Evolutionary conservation across 2,329 filamentous ascomycete genomes (phyloP).

Genomic region (Cladosporium phlei): DNA sequence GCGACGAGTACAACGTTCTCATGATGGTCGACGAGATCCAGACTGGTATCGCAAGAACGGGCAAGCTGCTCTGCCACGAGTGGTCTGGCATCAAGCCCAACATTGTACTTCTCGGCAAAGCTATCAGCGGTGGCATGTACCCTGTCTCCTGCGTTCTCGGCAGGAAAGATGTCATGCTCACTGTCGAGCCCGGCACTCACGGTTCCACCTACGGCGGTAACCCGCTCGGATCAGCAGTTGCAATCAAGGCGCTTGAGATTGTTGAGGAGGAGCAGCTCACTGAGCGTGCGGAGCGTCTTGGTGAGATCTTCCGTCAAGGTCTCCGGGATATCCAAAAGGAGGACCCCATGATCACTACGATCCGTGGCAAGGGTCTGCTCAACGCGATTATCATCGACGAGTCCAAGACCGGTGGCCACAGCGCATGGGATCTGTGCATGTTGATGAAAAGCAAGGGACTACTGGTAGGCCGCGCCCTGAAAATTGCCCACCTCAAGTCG

Average conservation of each 20-base stretch:
- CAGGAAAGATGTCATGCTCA: slow-evolving; percentile 87
- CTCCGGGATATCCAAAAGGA: slow-evolving; percentile 61
- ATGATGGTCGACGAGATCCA: slow-evolving; percentile 98
- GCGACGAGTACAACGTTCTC: slow-evolving; percentile 91
- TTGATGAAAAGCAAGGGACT: slow-evolving; percentile 92
- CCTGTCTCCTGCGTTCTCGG: slow-evolving; percentile 92
- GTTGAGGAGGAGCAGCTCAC: slow-evolving; percentile 88
- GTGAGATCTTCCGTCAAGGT: slow-evolving; percentile 76
- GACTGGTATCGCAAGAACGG: slow-evolving; percentile 92
- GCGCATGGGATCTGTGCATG: slow-evolving; percentile 94
- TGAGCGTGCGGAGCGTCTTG: slow-evolving; percentile 73
- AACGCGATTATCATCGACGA: slow-evolving; percentile 98
- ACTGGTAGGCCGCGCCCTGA: slow-evolving; percentile 56
- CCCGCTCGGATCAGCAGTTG: slow-evolving; percentile 89
- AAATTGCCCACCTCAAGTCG: slow-evolving; percentile 32
- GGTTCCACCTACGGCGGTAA: slow-evolving; percentile 98
- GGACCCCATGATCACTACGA: slow-evolving; percentile 71
- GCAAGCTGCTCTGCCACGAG: slow-evolving; percentile 87
- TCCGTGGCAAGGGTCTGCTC: slow-evolving; percentile 88
- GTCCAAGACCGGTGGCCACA: slow-evolving; percentile 73
- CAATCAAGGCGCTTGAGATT: slow-evolving; percentile 89
- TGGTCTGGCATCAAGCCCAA: slow-evolving; percentile 96
- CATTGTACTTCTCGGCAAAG: slow-evolving; percentile 90
- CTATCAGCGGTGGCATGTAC: slow-evolving; percentile 97
- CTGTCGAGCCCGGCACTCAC: slow-evolving; percentile 92